Conservation (phyloP, 2,329 filamentous ascomycete genomes). For the Aureobasidium sp. region DNA sequence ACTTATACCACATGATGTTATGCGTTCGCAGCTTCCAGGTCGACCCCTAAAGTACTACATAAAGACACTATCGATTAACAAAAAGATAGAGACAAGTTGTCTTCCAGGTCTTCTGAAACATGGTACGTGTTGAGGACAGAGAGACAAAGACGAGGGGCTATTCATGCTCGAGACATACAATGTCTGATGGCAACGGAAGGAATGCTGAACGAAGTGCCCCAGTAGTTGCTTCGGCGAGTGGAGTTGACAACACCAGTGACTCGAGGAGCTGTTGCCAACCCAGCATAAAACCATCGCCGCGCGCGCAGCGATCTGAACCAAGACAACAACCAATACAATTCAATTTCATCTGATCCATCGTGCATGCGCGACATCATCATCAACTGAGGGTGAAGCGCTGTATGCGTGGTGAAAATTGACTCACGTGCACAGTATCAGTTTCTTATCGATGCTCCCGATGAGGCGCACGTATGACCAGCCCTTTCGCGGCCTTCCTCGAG, state of each 20-base stretch:
- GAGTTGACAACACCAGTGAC: neutral
- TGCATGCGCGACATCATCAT: neutral
- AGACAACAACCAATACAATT: neutral
- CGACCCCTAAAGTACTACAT: neutral
- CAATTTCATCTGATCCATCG: neutral
- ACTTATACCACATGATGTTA: neutral
- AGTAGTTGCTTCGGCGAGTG: neutral
- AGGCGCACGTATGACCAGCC: neutral
- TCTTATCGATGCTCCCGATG: neutral
- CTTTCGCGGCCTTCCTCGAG: conserved; percentile 3
- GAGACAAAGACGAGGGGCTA: neutral
- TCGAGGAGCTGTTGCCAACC: neutral
- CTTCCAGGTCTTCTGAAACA: too few relatives aligned
- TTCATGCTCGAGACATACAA: neutral
- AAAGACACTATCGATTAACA: neutral
- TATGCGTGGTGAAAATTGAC: neutral
- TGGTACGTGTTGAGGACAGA: neutral
- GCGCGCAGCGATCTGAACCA: neutral
- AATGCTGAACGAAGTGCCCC: neutral
- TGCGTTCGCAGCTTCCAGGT: neutral
- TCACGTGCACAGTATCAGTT: neutral
- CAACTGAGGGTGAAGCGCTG: neutral
- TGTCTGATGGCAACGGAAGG: neutral
- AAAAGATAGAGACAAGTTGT: neutral
- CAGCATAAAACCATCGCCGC: neutral